Base-by-base conservation (phyloP, 75 land plant genomes). In the Cunninghamia lanceolata region DNA sequence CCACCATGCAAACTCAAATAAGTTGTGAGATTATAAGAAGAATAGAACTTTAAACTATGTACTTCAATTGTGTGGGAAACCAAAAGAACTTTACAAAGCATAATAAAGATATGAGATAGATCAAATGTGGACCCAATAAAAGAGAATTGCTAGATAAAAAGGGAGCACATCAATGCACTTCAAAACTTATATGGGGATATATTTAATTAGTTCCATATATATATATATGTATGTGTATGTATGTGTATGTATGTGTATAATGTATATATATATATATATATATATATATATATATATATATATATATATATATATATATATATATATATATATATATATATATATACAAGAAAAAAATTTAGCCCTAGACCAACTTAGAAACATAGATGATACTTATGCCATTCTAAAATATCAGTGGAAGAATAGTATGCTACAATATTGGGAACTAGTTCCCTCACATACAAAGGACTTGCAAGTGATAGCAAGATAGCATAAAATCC, bases 361-460 rank as follows among this genome's bases (percentile, higher is more conserved):
- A 47, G 46, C 21, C 81, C 2, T 13, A 5, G 19, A 53, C 1
- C 38, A 77, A 76, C 25, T 76, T 53, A 63, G 36, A 53, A 82
- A 88, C 2, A 88, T 42, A 38, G 16, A 53, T 13, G 14, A 40
- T 59, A 93, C 96, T 93, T 90, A 96, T 96, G 98, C 98, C 98
- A 96, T 90, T 96, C 98, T 82, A 94, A 90, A 76, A 96, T 96
- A 84, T 96, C 93, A 88, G 82, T 92, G 36, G 93, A 90, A 2
- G 91, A 92, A 70, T 96, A 96, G 40, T 92, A 92, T 3, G 98
- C 98, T 32, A 96, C 86, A 73, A 96, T 87, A 85, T 96, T 93
- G n/a, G 98, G 92, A 83, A 91, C 95, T 50, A 96, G 98, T 82
- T 96, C 98, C 98, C 94, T 87, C 85, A 89, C 86, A 82, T 85